Evolutionary conservation across 2,329 filamentous ascomycete genomes (phyloP), one percentile per base, ranked within the genome.

Genomic region (Colletotrichum chlorophyti): DNA sequence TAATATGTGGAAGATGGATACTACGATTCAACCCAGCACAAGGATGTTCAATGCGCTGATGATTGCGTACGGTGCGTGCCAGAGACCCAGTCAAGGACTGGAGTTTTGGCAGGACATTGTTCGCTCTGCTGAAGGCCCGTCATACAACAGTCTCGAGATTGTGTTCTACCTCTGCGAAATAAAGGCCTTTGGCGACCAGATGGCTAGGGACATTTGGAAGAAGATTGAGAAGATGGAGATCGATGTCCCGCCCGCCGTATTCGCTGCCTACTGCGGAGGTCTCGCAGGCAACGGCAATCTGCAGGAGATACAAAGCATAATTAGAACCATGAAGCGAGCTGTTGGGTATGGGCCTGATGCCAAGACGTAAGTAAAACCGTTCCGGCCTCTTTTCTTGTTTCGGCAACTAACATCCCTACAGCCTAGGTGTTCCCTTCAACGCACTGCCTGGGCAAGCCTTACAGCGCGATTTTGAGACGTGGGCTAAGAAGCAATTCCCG

Each of bases 1-100:
- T 76, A 97, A 97, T 70, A 94, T 97, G 85, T 81, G 97, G 64
- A 98, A 97, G 76, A 88, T 97, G 72, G 95, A 99, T 71, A 83
- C 88, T n/a, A 84, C 85, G 37, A 82, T 98, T 32, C 87, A 93
- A 65, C 82, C 89, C 5, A 87, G 84, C 65, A 98, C 94, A 1
- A 80, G 79, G 53, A 79, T 98, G 2, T 86, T 89, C 65, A 98
- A 97, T 66, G 87, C 90, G 0, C 78, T 98, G 45, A 97, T 99
- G 87, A 80, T 95, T 11, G 93, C 91, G 0, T 94, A 96, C 69
- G 85, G 87, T 1, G 83, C 85, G 1, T 90, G 87, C 66, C 90
- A 84, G 6, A 80, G 87, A 63, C 80, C 89, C 0, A 74, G 82
- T 26, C 83, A 84, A 52, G 91, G 91, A 1, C 77, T 96, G 63